Evolutionary conservation across 306 rosid species (phyloP).

Genomic region (Lagenaria siceraria): DNA sequence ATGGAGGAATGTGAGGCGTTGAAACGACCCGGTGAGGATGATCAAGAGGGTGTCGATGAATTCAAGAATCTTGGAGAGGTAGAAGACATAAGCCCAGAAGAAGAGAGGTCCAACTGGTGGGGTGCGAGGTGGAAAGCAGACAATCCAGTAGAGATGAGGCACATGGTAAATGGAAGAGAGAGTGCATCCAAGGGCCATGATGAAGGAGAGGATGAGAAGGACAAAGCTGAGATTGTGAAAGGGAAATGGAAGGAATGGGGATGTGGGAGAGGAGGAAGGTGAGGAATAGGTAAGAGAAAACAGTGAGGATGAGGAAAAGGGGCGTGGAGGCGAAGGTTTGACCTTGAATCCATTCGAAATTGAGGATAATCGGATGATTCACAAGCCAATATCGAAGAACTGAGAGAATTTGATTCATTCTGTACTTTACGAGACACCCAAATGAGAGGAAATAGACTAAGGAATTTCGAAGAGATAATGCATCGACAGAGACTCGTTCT

Average conservation of each 20-base stretch:
- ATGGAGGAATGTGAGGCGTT: slow-evolving; percentile 80
- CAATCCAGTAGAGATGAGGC: slow-evolving; percentile 13
- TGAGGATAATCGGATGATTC: slow-evolving; percentile 38
- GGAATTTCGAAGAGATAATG: neutral
- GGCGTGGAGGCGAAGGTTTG: slow-evolving; percentile 35
- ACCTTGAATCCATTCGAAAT: slow-evolving; percentile 54
- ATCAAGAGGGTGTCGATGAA: slow-evolving; percentile 65
- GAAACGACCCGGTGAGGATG: slow-evolving; percentile 36
- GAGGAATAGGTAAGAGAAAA: slow-evolving; percentile 38
- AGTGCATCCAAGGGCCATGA: slow-evolving; percentile 28
- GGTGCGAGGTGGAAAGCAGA: slow-evolving; percentile 60
- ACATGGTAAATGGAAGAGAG: slow-evolving; percentile 28
- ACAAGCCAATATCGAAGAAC: slow-evolving; percentile 44
- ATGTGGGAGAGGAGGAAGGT: slow-evolving; percentile 34
- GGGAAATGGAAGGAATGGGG: slow-evolving; percentile 17
- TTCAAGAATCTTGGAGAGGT: slow-evolving; percentile 77
- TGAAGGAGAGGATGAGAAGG: slow-evolving; percentile 52
- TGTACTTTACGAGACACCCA: slow-evolving; percentile 15
- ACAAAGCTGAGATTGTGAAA: slow-evolving; percentile 36
- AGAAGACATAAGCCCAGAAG: slow-evolving; percentile 91
- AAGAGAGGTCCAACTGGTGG: slow-evolving; percentile 51
- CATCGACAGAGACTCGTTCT: neutral
- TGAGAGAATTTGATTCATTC: slow-evolving; percentile 5
- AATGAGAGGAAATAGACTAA: neutral
- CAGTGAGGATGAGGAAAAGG: slow-evolving; percentile 26